These are phyloP conservation scores for Lindgomyces ingoldianus DNA, from an alignment of 495 filamentous ascomycete species.

Conservation along the genomic window DNA sequence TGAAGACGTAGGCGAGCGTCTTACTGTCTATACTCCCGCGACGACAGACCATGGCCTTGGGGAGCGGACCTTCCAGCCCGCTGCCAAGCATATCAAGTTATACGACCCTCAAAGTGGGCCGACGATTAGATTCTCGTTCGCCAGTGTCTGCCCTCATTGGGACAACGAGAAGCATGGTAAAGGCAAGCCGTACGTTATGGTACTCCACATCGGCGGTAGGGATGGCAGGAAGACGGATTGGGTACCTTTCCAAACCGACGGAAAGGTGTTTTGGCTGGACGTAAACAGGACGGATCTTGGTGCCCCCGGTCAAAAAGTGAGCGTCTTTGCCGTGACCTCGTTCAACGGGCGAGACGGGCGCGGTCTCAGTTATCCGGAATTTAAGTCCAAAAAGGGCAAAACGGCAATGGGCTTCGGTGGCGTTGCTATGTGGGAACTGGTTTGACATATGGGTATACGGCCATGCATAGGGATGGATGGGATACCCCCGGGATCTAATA, in stretches of 20 bases:
- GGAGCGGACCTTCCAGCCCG: constrained; percentile 62
- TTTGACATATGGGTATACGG: constrained; percentile 43
- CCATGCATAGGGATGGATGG: constrained; percentile 14
- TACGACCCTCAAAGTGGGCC: constrained; percentile 47
- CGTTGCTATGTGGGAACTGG: constrained; percentile 71
- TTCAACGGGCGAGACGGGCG: constrained; percentile 65
- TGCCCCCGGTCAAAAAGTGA: constrained; percentile 64
- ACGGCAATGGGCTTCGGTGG: constrained; percentile 62
- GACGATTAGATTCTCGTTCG: constrained; percentile 74
- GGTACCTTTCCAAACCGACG: constrained; percentile 67
- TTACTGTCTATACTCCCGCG: constrained; percentile 54
- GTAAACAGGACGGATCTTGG: constrained; percentile 66
- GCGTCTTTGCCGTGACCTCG: constrained; percentile 62
- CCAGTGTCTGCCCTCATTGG: constrained; percentile 78
- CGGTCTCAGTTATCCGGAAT: constrained; percentile 69
- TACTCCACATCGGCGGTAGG: constrained; percentile 63
- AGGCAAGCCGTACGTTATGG: constrained; percentile 63
- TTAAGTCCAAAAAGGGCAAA: constrained; percentile 58
- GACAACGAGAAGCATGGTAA: constrained; percentile 62
- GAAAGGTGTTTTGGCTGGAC: constrained; percentile 73
- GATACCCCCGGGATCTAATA: not conserved
- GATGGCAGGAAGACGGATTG: constrained; percentile 69
- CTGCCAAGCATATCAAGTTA: constrained; percentile 58
- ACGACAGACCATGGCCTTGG: constrained; percentile 63
- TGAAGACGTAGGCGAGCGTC: constrained; percentile 53